Evolutionary conservation across 805 yeast genomes (phyloP).

Genomic region (Pichia paraexigua): DNA sequence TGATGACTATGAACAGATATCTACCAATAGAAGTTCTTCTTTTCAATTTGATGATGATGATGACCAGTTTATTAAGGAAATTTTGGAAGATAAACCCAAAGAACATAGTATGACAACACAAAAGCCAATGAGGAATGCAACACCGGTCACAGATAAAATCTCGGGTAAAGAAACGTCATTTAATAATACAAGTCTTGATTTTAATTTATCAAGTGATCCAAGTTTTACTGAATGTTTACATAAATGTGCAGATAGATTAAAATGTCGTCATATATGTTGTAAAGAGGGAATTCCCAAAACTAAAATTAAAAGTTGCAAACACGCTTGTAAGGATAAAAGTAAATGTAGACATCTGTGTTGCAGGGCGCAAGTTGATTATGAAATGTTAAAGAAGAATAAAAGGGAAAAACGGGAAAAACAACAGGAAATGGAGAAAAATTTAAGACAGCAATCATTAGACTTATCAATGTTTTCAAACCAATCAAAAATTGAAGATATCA

Average conservation of each 20-base stretch:
- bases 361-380: constrained; percentile 12
- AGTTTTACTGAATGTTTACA: constrained; percentile 31
- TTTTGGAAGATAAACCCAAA: background rate
- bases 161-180: background rate
- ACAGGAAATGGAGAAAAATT: background rate
- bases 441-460: constrained; percentile 2
- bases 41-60: constrained; percentile 11
- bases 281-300: constrained; percentile 30
- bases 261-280: constrained; percentile 42
- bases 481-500: background rate
- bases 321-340: constrained; percentile 33
- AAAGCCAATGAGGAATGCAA: background rate
- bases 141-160: background rate
- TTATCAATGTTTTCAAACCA: background rate
- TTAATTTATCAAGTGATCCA: background rate
- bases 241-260: constrained; percentile 31
- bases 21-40: background rate
- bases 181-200: background rate
- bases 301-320: constrained; percentile 27
- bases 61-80: constrained; percentile 20
- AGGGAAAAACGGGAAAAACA: background rate
- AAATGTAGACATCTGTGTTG: constrained; percentile 33
- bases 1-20: background rate
- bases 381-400: background rate
- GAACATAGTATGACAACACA: background rate